A percentile compares a stretch with the other conserved stretches of the same genome.
These are phyloP conservation scores for Gossypium laxum DNA, from an alignment of 441 rosid species.

Conservation along the genomic window DNA sequence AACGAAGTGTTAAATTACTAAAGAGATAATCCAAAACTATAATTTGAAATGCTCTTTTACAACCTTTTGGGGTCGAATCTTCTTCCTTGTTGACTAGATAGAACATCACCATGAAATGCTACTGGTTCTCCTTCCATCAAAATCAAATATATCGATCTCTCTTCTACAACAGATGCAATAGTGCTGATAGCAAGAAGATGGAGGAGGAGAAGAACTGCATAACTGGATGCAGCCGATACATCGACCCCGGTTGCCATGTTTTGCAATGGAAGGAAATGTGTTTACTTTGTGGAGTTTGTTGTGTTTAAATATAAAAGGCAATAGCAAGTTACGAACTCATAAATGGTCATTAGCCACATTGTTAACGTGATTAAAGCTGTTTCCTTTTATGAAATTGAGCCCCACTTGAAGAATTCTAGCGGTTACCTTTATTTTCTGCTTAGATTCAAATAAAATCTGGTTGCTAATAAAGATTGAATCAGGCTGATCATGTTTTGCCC, in stretches of 20 bases:
- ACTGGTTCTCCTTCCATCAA: conserved; percentile 48
- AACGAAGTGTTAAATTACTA: neutral
- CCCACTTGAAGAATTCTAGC: neutral
- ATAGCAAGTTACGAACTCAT: neutral
- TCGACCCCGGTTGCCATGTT: conserved; percentile 10
- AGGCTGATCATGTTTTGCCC: conserved; percentile 4
- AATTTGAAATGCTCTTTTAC: neutral
- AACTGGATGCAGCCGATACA: neutral
- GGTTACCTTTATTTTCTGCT: conserved; percentile 12
- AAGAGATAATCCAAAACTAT: neutral
- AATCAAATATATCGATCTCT: conserved; percentile 36
- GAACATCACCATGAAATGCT: conserved; percentile 31
- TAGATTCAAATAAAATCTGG: neutral
- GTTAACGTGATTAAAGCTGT: conserved; percentile 34
- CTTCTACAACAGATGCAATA: conserved; percentile 29
- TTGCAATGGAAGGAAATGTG: neutral
- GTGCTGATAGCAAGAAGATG: conserved; percentile 6
- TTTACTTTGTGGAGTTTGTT: neutral
- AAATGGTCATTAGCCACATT: conserved; percentile 15
- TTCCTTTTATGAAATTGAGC: neutral
- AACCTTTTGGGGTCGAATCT: conserved; percentile 30
- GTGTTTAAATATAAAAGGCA: neutral
- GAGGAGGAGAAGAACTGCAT: neutral
- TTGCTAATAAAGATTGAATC: neutral
- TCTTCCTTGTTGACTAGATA: neutral